Evolutionary conservation across 1,284 basidiomycete species (phyloP), one percentile per base, ranked within the genome.

Genomic region (Stereum hirsutum): DNA sequence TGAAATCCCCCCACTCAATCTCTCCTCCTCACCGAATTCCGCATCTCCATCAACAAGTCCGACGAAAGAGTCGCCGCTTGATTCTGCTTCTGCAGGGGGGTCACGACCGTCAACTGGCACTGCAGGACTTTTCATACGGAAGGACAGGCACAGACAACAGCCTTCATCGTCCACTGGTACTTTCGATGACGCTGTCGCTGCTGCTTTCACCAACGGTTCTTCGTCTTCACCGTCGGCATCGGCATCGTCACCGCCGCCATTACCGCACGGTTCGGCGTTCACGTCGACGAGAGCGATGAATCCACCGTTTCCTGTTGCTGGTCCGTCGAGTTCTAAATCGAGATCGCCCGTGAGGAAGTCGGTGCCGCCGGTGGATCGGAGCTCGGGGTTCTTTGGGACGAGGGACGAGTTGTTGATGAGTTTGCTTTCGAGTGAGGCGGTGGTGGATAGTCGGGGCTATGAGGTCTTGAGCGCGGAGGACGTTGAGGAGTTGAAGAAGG

Each of bases 401-500:
- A 68, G 80, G 31, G 89, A 91, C 54, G 87, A 90, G 53, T 72
- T 93, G 43, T 69, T 92, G 46, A 74, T 92, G 57, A 83, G 83
- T 54, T 70, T 95, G 31, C 66, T 93, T 43, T 85, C 90, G 25
- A 89, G 87, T 46, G 89, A 94, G 63, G 91, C 90, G 3, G 77
- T 89, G 24, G 79, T 89, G 20, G 85, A 89, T 54, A 87, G 86
- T 54, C 74, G 85, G 23, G 74, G 75, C 36, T 84, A 78, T 54
- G 75, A 82, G 41, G 79, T 92, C 19, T 68, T 89, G 36, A 76
- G 70, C 50, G 80, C 87, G 44, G 91, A 95, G 52, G 85, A 92
- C 54, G 84, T 92, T n/a, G 91, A 94, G 51, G 84, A 86, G 41
- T 74, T 92, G 52, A 93, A 91, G 68, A 89, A 89, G 77, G 89